These are phyloP conservation scores for Trichoderma sp. DNA, from an alignment of 2,329 filamentous ascomycete species.

Conservation along the genomic window DNA sequence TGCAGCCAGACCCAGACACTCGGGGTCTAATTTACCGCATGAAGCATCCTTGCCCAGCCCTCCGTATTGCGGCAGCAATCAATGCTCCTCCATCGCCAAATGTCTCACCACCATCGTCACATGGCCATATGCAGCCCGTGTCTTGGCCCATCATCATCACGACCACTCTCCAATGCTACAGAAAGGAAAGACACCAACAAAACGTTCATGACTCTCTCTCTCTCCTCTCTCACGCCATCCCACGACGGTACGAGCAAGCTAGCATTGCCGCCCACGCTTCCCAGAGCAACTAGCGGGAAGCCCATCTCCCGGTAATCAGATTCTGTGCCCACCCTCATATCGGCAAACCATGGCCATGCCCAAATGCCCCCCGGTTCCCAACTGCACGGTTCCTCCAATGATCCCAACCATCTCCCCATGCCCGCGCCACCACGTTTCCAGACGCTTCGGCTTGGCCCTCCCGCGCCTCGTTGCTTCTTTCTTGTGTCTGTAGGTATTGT, in stretches of 20 bases:
- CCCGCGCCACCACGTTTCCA: background rate
- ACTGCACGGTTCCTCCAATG: background rate
- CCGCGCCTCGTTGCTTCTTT: background rate
- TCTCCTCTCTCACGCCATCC: background rate
- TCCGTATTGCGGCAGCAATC: background rate
- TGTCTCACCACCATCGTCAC: conserved; percentile 11
- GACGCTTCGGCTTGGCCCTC: background rate
- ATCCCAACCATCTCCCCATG: background rate
- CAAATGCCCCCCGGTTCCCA: background rate
- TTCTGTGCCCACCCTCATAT: conserved; percentile 15
- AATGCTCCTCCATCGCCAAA: background rate
- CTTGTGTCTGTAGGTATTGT: background rate
- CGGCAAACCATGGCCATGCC: background rate
- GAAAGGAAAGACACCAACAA: background rate
- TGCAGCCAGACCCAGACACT: background rate
- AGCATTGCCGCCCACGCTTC: background rate
- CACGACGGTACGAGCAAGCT: background rate
- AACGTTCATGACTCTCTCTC: background rate
- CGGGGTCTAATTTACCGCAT: conserved; percentile 8
- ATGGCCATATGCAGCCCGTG: background rate
- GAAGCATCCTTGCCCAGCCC: background rate
- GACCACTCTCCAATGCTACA: background rate
- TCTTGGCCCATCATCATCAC: background rate
- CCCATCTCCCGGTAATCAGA: conserved; percentile 15
- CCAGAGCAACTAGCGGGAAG: background rate